A percentile compares a stretch with the other conserved stretches of the same genome.
Conservation (phyloP, 1,139 yeast species). For the Suhomyces bolitotheri region DNA sequence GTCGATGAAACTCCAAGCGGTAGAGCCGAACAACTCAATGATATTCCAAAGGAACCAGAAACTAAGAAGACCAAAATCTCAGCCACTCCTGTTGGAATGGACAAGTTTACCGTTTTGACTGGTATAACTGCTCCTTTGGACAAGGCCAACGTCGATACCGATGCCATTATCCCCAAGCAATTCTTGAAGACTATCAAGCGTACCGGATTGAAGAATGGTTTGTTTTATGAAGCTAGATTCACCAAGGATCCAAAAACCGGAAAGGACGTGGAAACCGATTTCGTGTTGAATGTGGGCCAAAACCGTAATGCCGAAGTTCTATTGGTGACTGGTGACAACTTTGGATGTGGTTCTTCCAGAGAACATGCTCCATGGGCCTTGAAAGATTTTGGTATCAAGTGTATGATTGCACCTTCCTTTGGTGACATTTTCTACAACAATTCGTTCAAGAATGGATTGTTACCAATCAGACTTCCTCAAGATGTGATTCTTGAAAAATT, state of each 20-base stretch:
- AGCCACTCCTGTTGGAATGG: constrained; percentile 54
- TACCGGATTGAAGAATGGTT: constrained; percentile 85
- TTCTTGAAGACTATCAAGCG: constrained; percentile 95
- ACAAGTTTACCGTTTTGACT: constrained; percentile 69
- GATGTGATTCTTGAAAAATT: constrained; percentile 69
- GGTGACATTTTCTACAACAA: constrained; percentile 98
- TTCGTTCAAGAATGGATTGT: constrained; percentile 90
- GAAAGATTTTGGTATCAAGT: constrained; percentile 93
- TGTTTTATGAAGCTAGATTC: constrained; percentile 88
- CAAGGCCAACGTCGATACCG: constrained; percentile 95
- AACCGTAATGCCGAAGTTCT: constrained; percentile 77
- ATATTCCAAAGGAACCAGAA: constrained; percentile 52
- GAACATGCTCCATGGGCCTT: constrained; percentile 99
- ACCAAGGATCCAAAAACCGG: constrained; percentile 64
- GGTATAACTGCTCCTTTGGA: constrained; percentile 94
- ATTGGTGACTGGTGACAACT: constrained; percentile 93
- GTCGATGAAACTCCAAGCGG: constrained; percentile 36
- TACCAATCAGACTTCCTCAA: constrained; percentile 86
- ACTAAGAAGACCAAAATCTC: constrained; percentile 32
- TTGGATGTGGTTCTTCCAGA: constrained; percentile 98
- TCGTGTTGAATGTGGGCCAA: constrained; percentile 82
- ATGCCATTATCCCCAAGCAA: constrained; percentile 97
- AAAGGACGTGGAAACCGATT: constrained; percentile 79
- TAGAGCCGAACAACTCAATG: constrained; percentile 53
- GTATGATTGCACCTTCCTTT: constrained; percentile 95